These are phyloP conservation scores for Colletotrichum graminicola DNA, from an alignment of 2,329 filamentous ascomycete genomes.

Conservation along the genomic window DNA sequence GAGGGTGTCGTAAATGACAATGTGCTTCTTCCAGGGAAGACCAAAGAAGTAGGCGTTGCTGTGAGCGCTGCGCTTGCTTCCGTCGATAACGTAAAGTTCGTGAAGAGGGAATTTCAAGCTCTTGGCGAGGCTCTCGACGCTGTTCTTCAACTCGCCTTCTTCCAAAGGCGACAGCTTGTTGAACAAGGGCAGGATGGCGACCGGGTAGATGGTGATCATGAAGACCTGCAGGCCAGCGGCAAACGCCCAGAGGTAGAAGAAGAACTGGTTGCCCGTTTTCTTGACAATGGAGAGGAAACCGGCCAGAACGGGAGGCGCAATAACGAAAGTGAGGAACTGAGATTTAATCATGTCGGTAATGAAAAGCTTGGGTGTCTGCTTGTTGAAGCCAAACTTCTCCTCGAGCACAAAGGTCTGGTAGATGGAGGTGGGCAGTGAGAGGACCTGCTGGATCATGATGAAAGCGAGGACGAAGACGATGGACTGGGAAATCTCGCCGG, in stretches of 20 bases:
- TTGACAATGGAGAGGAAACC: conserved; percentile 95
- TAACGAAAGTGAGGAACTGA: conserved; percentile 81
- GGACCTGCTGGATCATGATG: conserved; percentile 81
- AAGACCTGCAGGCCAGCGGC: conserved; percentile 90
- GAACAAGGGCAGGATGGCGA: conserved; percentile 93
- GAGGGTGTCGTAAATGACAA: conserved; percentile 98
- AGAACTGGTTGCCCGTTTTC: conserved; percentile 93
- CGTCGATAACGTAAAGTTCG: conserved; percentile 94
- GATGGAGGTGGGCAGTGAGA: conserved; percentile 84
- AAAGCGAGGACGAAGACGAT: conserved; percentile 93
- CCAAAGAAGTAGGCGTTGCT: conserved; percentile 97
- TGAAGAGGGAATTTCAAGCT: conserved; percentile 91
- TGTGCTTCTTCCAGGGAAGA: conserved; percentile 99
- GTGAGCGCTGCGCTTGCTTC: conserved; percentile 87
- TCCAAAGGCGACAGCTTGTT: conserved; percentile 97
- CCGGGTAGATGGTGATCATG: conserved; percentile 96
- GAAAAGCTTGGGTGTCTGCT: conserved; percentile 92
- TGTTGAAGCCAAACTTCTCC: conserved; percentile 98
- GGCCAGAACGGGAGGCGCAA: conserved; percentile 89
- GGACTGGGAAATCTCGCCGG: conserved; percentile 93
- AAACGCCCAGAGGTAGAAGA: conserved; percentile 98
- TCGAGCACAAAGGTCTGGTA: conserved; percentile 97
- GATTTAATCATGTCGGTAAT: conserved; percentile 92
- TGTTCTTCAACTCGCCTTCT: conserved; percentile 86
- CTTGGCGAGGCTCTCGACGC: conserved; percentile 85